phyloP scores from a whole-genome alignment of 1,284 basidiomycete genomes.

The Fomitopsis pinicola region DNA sequence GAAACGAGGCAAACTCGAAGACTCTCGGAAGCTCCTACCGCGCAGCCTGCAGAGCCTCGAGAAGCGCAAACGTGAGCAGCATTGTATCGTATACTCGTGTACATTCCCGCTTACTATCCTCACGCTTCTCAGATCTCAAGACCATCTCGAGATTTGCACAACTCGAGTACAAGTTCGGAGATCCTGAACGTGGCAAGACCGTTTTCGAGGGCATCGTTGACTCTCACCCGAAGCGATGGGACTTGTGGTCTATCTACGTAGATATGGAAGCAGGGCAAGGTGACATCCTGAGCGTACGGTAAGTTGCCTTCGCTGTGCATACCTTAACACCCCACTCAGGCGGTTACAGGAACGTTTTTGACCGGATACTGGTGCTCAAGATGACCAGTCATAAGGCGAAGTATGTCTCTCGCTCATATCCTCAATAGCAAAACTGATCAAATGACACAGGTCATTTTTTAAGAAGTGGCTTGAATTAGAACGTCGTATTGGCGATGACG shows the following conservation, averaged over 20 bases:
- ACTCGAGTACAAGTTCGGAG: conserved; percentile 92
- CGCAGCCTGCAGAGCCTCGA: conserved; percentile 91
- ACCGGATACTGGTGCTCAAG: conserved; percentile 78
- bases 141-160: conserved; percentile 94
- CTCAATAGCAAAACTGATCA: neutral
- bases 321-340: neutral
- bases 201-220: conserved; percentile 97
- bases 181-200: conserved; percentile 91
- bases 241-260: conserved; percentile 96
- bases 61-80: conserved; percentile 82
- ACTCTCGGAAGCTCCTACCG: conserved; percentile 84
- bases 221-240: conserved; percentile 90
- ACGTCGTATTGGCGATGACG: conserved; percentile 81
- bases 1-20: conserved; percentile 67
- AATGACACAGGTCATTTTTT: conserved; percentile 70
- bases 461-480: conserved; percentile 98
- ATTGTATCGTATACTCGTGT: neutral
- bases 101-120: neutral
- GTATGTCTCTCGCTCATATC: conserved; percentile 38
- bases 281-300: conserved; percentile 77
- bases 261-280: conserved; percentile 86
- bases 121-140: conserved; percentile 69
- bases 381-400: conserved; percentile 95
- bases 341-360: conserved; percentile 68
- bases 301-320: conserved; percentile 14